phyloP scores from a whole-genome alignment of 1,284 basidiomycete genomes.

The Fomitopsis palustris region DNA sequence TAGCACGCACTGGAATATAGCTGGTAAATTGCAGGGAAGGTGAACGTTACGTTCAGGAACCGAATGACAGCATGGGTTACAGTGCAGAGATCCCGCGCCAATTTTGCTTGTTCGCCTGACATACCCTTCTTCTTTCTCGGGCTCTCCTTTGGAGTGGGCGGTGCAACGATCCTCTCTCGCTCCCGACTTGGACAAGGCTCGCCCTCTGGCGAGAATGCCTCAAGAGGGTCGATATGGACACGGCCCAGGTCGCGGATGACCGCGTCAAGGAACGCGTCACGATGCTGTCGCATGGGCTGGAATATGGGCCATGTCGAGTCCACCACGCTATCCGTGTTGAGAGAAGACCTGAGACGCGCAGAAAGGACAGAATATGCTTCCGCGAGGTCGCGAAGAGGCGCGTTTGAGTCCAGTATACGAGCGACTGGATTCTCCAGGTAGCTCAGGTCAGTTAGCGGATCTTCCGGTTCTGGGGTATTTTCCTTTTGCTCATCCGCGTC shows the following conservation, averaged over 20 bases:
- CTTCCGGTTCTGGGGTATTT: constrained; percentile 65
- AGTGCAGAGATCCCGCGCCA: constrained; percentile 71
- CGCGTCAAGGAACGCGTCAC: constrained; percentile 45
- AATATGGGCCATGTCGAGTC: constrained; percentile 69
- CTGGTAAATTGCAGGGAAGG: constrained; percentile 50
- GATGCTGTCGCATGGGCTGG: constrained; percentile 56
- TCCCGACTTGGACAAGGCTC: constrained; percentile 8
- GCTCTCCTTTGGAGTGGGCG: constrained; percentile 47
- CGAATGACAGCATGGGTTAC: constrained; percentile 65
- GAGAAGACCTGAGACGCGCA: constrained; percentile 52
- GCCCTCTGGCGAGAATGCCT: constrained; percentile 16
- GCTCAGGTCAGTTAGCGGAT: constrained; percentile 56
- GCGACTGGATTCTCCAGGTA: constrained; percentile 63
- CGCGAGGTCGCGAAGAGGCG: constrained; percentile 53
- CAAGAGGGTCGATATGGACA: constrained; percentile 55
- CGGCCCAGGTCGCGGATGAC: constrained; percentile 61
- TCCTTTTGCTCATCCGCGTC: constrained; percentile 49
- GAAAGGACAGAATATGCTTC: constrained; percentile 69
- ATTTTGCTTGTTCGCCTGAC: constrained; percentile 71
- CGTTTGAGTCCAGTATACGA: constrained; percentile 47
- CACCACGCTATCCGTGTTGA: constrained; percentile 44
- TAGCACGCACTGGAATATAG: constrained; percentile 46
- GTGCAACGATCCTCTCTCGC: constrained; percentile 29
- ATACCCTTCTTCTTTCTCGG: constrained; percentile 64
- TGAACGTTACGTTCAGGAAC: constrained; percentile 56